Conservation (phyloP, 179 eudicot species). For the Gypsophila paniculata region DNA sequence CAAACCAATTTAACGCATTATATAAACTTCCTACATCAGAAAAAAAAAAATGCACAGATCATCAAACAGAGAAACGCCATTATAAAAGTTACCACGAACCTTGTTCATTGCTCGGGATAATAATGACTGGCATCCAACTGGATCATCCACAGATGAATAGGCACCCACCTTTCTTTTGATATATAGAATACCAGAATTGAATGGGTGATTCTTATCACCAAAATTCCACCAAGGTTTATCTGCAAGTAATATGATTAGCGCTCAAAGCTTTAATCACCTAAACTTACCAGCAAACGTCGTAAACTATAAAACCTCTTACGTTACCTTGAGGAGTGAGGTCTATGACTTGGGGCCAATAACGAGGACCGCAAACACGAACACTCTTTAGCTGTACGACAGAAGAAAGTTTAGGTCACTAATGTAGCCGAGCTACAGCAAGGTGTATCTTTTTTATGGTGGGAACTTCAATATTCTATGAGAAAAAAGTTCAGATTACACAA, state of each 20-base stretch:
- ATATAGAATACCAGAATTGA: constrained; percentile 81
- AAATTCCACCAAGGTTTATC: constrained; percentile 94
- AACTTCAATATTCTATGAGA: not conserved
- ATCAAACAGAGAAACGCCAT: not conserved
- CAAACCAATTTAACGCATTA: constrained; percentile 6
- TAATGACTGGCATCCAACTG: constrained; percentile 82
- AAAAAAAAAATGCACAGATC: not conserved
- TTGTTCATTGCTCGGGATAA: constrained; percentile 95
- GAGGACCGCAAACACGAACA: constrained; percentile 94
- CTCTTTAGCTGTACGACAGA: constrained; percentile 61
- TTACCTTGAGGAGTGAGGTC: constrained; percentile 91
- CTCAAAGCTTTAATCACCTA: constrained; percentile 18
- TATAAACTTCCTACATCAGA: not conserved
- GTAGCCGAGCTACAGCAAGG: constrained; percentile 11
- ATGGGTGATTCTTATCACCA: constrained; percentile 73
- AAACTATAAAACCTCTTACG: constrained; percentile 8
- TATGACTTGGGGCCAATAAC: constrained; percentile 92
- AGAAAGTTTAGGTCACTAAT: constrained; percentile 14
- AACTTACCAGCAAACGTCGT: not conserved
- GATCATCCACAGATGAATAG: constrained; percentile 97
- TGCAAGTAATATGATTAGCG: constrained; percentile 27
- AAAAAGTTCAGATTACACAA: not conserved
- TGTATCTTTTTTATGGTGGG: not conserved
- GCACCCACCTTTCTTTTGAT: constrained; percentile 93
- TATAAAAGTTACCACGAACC: constrained; percentile 35